Evolutionary conservation across 164 flowering plant genomes (phyloP).

Genomic region (Akebia trifoliata): DNA sequence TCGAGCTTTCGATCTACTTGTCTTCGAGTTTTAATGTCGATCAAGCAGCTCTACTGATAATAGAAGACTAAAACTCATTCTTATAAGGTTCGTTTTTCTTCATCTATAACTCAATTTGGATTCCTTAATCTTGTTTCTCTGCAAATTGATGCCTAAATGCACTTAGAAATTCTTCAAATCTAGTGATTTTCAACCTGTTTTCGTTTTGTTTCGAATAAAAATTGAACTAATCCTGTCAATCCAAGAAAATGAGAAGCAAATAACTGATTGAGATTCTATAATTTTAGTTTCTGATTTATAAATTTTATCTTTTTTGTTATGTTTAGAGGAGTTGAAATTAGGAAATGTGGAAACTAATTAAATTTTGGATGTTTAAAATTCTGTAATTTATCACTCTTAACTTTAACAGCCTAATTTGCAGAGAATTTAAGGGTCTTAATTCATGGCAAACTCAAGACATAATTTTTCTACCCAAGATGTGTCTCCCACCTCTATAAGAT

Average conservation of each 20-base stretch:
- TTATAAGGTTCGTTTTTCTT: background rate
- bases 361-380: background rate
- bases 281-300: background rate
- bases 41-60: background rate
- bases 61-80: background rate
- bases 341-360: too few relatives aligned
- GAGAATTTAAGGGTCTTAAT: conserved; percentile 4
- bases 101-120: background rate
- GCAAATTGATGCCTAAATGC: background rate
- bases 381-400: background rate
- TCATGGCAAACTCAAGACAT: conserved; percentile 56
- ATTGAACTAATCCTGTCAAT: background rate
- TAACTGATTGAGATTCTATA: background rate
- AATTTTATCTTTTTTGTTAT: background rate
- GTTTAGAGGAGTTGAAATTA: background rate
- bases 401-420: too few relatives aligned
- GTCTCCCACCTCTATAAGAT: too few relatives aligned
- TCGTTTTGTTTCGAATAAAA: background rate
- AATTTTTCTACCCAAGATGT: conserved; percentile 42
- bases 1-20: conserved; percentile 1
- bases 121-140: background rate
- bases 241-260: background rate
- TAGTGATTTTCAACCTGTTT: background rate
- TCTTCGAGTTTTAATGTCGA: conserved; percentile 5
- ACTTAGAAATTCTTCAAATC: background rate